Evolutionary conservation across 768 basidiomycete species (phyloP), one percentile per base, ranked within the genome.

Genomic region (Trametes punicea): DNA sequence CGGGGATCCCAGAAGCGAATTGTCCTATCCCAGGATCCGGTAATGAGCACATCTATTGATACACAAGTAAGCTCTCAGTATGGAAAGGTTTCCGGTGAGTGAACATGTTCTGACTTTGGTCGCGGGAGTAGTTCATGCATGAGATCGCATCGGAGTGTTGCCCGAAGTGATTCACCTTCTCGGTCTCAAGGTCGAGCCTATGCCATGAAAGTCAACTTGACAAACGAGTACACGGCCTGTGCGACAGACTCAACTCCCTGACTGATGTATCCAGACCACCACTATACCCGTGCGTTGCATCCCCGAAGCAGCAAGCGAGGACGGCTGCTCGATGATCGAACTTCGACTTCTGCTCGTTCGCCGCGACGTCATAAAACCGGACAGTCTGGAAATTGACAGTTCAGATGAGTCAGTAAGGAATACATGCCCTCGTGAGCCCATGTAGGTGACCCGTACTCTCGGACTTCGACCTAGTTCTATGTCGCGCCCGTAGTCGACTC

Each of bases 1-100:
- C 89, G 81, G 0, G 88, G 82, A 65, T 98, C 93, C 87, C 92
- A 97, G 65, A 94, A 82, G 10, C 87, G 87, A 23, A 98, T 66
- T 0, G 91, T 88, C 45, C 87, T 83, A 68, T 98, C 95, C 93
- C 94, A 98, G 15, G 93, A 94, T 10, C 89, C 93, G 0, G 92
- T 88, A 41, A 98, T 79, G 23, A 98, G 75, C 1, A 73, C 59
- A 63, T 89, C 92, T 94, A 46, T n/a, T n/a, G n/a, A n/a, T n/a
- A n/a, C n/a, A n/a, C n/a, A n/a, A n/a, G n/a, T n/a, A n/a, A n/a
- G n/a, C n/a, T n/a, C n/a, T n/a, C n/a, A n/a, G n/a, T n/a, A n/a
- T n/a, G n/a, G n/a, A n/a, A n/a, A n/a, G n/a, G n/a, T n/a, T n/a
- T n/a, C n/a, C n/a, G n/a, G n/a, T n/a, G 4, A n/a, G 10, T 2